Evolutionary conservation across 768 basidiomycete genomes (phyloP).

Genomic region (Panus rudis): DNA sequence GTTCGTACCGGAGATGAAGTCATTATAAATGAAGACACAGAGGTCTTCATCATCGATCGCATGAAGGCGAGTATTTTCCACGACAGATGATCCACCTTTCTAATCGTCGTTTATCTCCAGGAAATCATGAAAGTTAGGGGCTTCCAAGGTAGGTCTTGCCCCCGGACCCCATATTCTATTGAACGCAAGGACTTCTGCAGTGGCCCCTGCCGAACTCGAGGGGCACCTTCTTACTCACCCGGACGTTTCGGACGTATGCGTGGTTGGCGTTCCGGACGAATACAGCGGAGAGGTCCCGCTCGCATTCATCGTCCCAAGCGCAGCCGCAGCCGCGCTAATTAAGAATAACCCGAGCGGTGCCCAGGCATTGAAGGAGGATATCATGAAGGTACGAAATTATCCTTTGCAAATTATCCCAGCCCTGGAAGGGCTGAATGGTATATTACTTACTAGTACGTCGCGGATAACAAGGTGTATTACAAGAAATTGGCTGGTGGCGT

Average conservation of each 20-base stretch:
- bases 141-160: slow-evolving; percentile 21
- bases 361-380: slow-evolving; percentile 30
- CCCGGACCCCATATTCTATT: slow-evolving; percentile 31
- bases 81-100: neutral
- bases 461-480: slow-evolving; percentile 21
- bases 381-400: slow-evolving; percentile 43
- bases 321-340: slow-evolving; percentile 29
- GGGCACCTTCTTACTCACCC: slow-evolving; percentile 28
- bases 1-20: slow-evolving; percentile 68
- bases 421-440: neutral
- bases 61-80: slow-evolving; percentile 47
- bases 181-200: slow-evolving; percentile 15
- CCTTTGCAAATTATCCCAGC: neutral
- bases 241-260: slow-evolving; percentile 34
- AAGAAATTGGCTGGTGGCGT: slow-evolving; percentile 30
- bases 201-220: slow-evolving; percentile 28
- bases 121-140: slow-evolving; percentile 65
- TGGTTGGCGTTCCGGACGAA: slow-evolving; percentile 57
- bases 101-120: slow-evolving; percentile 9
- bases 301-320: slow-evolving; percentile 55
- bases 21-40: slow-evolving; percentile 47
- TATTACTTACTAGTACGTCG: slow-evolving; percentile 14
- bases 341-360: slow-evolving; percentile 26
- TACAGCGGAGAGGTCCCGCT: slow-evolving; percentile 68
- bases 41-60: slow-evolving; percentile 65